phyloP scores from a whole-genome alignment of 1,139 yeast species.

The Yamadazyma trypodendri region DNA sequence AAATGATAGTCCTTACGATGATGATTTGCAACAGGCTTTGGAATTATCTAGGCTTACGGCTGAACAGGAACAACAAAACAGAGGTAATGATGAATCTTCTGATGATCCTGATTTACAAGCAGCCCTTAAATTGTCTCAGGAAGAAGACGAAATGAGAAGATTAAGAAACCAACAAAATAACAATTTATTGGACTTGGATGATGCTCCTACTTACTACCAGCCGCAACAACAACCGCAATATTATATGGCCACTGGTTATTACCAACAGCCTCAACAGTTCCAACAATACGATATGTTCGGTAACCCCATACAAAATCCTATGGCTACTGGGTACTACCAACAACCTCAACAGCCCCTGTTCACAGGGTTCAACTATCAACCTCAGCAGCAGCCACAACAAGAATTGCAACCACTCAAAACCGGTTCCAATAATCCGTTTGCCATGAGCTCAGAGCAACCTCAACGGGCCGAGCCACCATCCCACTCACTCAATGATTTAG shows the following conservation, averaged over 20 bases:
- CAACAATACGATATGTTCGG: slow-evolving; percentile 70
- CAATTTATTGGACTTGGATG: slow-evolving; percentile 57
- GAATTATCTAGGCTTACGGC: slow-evolving; percentile 84
- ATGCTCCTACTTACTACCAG: slow-evolving; percentile 27
- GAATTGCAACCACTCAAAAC: slow-evolving; percentile 64
- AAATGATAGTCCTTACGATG: slow-evolving; percentile 55
- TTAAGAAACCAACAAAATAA: slow-evolving; percentile 45
- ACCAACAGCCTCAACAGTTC: slow-evolving; percentile 25
- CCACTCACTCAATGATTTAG: slow-evolving; percentile 15
- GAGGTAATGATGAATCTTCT: slow-evolving; percentile 31
- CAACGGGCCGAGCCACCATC: slow-evolving; percentile 10
- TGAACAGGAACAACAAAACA: slow-evolving; percentile 60
- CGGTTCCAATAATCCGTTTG: slow-evolving; percentile 91
- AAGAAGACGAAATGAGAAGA: slow-evolving; percentile 80
- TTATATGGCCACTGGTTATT: slow-evolving; percentile 18
- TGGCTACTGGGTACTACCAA: slow-evolving; percentile 50
- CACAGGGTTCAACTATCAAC: slow-evolving; percentile 24
- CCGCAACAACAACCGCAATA: slow-evolving; percentile 40
- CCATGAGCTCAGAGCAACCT: slow-evolving; percentile 37
- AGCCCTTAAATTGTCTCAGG: slow-evolving; percentile 80
- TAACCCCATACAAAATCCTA: slow-evolving; percentile 62
- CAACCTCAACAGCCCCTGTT: slow-evolving; percentile 21
- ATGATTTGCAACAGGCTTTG: slow-evolving; percentile 79
- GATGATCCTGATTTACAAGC: slow-evolving; percentile 73
- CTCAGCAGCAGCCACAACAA: slow-evolving; percentile 32